Base-by-base conservation (phyloP, 169 alveolate genomes). In the Perkinsus marinus region DNA sequence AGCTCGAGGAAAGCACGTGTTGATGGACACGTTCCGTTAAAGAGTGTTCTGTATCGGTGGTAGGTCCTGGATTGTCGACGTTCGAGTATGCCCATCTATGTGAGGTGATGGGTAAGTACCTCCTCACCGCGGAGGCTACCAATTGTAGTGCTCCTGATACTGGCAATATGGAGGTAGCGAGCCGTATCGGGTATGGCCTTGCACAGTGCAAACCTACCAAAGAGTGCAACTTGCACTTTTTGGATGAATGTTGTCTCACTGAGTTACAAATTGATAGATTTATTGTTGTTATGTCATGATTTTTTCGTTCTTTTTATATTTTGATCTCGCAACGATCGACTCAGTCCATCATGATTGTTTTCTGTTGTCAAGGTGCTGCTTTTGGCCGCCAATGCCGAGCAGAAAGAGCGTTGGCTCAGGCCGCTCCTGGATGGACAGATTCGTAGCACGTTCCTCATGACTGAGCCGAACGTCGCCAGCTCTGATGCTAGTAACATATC, bases 111-210 rank as follows among this genome's bases (percentile, higher is more conserved):
- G 95, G 95, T 38, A 92, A 89, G 39, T 57, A 92, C 46, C 39
- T 30, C 41, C 89, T 91, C 39, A 93, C 93, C n/a, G 92, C 94
- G 34, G 93, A 90, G 26, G 90, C 92, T 0, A 92, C 92, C 90
- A 92, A 93, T 46, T 92, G 95, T 39, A 92, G 92, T 22, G 96
- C 96, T 0, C 96, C 96, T 0, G 96, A 94, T 92, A 94, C 96
- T 0, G 96, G 96, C 3, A 94, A 94, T 90, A 94, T 94, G 96
- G 95, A 94, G 92, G 93, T 93, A 3, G n/a, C n/a, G n/a, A n/a
- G n/a, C n/a, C n/a, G n/a, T n/a, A n/a, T n/a, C n/a, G n/a, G n/a
- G n/a, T n/a, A n/a, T n/a, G n/a, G n/a, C n/a, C n/a, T n/a, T n/a
- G n/a, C n/a, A n/a, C n/a, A n/a, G n/a, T n/a, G n/a, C n/a, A n/a